Conservation (phyloP, 306 rosid genomes). For the Gynostemma pentaphyllum region DNA sequence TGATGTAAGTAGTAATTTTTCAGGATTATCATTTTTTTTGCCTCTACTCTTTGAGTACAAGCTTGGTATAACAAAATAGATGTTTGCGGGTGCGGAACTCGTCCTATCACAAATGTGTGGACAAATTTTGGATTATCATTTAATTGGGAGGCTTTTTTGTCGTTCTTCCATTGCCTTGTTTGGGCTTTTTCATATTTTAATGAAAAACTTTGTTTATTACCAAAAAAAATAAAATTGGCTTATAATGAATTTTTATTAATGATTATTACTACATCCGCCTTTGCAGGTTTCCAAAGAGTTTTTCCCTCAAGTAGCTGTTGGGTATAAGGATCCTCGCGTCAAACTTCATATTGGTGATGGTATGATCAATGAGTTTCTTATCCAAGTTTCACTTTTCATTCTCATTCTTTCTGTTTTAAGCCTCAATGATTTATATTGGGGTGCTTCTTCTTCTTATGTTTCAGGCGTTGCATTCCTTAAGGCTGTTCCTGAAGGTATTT, state of each 20-base stretch:
- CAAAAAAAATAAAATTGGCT: too few species aligned
- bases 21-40: background rate
- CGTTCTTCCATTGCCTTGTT: too few species aligned
- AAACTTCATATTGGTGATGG: conserved; percentile 82
- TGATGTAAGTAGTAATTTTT: conserved; percentile 43
- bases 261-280: background rate
- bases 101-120: background rate
- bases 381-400: background rate
- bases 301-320: conserved; percentile 76
- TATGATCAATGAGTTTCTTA: conserved; percentile 23
- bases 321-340: conserved; percentile 79
- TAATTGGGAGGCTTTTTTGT: too few species aligned
- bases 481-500: conserved; percentile 76
- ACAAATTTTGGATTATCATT: background rate
- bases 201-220: too few species aligned
- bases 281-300: conserved; percentile 73
- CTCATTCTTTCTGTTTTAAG: background rate
- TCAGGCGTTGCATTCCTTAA: conserved; percentile 89
- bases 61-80: background rate
- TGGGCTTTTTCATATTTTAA: too few species aligned
- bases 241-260: too few species aligned
- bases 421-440: conserved; percentile 6
- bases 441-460: conserved; percentile 21
- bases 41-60: background rate
- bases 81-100: background rate